These are phyloP conservation scores for Lolium rigidum DNA, from an alignment of 176 grass and related monocot genomes.

Conservation along the genomic window DNA sequence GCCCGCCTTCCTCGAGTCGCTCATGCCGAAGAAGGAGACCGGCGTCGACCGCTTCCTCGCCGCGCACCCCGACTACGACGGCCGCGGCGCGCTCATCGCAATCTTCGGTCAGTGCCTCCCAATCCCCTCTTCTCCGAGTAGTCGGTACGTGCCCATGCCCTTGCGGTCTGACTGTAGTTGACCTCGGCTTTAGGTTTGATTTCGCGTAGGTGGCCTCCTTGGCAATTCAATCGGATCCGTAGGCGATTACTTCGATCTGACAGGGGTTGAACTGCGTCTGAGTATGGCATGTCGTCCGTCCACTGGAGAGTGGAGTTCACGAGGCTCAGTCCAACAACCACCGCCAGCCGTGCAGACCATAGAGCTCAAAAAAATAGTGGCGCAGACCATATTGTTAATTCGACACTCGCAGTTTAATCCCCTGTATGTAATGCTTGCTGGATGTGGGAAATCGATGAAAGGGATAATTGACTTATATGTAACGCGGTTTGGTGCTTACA, in stretches of 20 bases:
- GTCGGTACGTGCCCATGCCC: background rate
- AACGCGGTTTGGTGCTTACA: too few species aligned
- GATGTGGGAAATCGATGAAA: slow-evolving; percentile 23
- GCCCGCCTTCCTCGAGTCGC: slow-evolving; percentile 83
- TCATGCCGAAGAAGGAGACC: slow-evolving; percentile 99
- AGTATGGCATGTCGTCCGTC: background rate
- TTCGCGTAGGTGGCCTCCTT: background rate
- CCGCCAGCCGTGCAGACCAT: background rate
- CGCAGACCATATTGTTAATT: too few species aligned
- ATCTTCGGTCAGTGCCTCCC: slow-evolving; percentile 75
- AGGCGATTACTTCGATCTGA: background rate
- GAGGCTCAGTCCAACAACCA: background rate
- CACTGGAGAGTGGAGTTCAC: slow-evolving; percentile 1
- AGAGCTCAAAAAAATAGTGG: too few species aligned
- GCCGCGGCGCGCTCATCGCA: slow-evolving; percentile 82
- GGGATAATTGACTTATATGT: too few species aligned
- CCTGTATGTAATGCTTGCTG: background rate
- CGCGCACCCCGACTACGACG: slow-evolving; percentile 74
- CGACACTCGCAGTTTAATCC: background rate
- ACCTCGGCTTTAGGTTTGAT: slow-evolving; percentile 9
- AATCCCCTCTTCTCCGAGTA: background rate
- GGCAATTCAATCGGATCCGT: slow-evolving; percentile 9
- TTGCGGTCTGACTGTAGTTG: slow-evolving; percentile 21
- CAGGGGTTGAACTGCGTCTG: background rate
- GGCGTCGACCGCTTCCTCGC: slow-evolving; percentile 94